phyloP scores from a whole-genome alignment of 805 yeast genomes.

The Lipomyces anomalus region DNA sequence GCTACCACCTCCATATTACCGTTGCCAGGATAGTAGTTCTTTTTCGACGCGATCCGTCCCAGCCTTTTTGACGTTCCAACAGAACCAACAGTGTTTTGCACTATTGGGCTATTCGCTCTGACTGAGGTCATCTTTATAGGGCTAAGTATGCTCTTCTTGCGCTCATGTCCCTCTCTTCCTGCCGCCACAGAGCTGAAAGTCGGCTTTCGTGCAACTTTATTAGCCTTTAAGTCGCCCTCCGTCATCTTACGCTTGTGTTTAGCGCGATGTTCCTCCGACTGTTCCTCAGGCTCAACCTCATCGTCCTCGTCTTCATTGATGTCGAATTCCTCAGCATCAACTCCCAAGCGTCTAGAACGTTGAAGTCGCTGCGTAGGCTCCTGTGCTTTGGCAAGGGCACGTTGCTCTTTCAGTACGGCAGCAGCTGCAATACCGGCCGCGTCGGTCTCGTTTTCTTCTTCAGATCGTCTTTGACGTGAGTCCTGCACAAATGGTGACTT shows the following conservation, averaged over 20 bases:
- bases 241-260: no score
- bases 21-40: slow-evolving; percentile 6
- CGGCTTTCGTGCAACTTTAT: background rate
- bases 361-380: no score
- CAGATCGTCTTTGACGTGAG: no score
- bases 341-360: no score
- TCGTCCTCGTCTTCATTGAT: slow-evolving; percentile 2
- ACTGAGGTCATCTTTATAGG: slow-evolving; percentile 21
- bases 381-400: no score
- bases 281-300: background rate
- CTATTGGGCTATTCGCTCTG: slow-evolving; percentile 13
- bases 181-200: background rate
- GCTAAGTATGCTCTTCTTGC: slow-evolving; percentile 9
- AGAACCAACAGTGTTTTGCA: background rate
- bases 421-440: no score
- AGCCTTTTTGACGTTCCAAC: slow-evolving; percentile 3
- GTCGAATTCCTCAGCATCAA: slow-evolving; percentile 1
- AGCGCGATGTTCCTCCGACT: background rate
- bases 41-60: slow-evolving; percentile 3
- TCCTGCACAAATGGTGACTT: slow-evolving; percentile 69
- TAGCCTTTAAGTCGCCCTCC: background rate
- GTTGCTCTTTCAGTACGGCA: no score
- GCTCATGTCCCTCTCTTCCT: slow-evolving; percentile 8
- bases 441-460: no score
- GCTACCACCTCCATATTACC: slow-evolving; percentile 47